Percentiles rank a stretch among this genome's conserved stretches.
Evolutionary conservation across 2,329 filamentous ascomycete genomes (phyloP).

Genomic region (Trichoderma sp.): DNA sequence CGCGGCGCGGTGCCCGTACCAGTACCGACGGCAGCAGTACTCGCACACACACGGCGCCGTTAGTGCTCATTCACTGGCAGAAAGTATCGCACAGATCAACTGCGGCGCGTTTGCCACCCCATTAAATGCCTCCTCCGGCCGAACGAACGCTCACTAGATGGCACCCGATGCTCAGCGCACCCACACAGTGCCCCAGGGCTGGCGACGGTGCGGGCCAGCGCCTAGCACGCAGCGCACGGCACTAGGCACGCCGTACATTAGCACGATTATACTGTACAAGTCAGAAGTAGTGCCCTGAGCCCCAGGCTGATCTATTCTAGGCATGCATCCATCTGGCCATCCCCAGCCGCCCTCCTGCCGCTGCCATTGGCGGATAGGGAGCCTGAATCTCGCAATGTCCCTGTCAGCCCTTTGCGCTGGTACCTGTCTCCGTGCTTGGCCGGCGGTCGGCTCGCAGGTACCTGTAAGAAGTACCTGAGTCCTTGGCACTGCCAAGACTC

Average conservation of each 20-base stretch:
- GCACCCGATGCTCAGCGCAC: constrained; percentile 2
- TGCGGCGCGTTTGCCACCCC: constrained; percentile 14
- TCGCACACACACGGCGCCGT: neutral
- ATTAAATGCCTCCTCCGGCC: constrained; percentile 5
- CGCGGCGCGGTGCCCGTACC: neutral
- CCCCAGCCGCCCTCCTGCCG: constrained; percentile 12
- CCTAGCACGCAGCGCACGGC: neutral
- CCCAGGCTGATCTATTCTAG: constrained; percentile 20
- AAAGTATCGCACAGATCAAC: constrained; percentile 4
- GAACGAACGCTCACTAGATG: constrained; percentile 1
- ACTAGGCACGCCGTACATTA: constrained; percentile 6
- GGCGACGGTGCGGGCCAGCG: neutral
- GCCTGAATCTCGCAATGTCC: constrained; percentile 19
- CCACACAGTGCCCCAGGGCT: constrained; percentile 26
- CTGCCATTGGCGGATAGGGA: constrained; percentile 14
- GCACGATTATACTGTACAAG: neutral
- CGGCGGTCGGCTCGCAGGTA: neutral
- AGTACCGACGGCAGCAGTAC: neutral
- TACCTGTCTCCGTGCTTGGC: neutral
- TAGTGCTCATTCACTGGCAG: neutral
- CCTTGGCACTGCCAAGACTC: neutral
- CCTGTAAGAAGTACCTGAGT: neutral
- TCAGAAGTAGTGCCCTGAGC: constrained; percentile 11
- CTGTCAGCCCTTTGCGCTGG: constrained; percentile 23
- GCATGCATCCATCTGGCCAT: constrained; percentile 18